A percentile compares a stretch with the other conserved stretches of the same genome.
phyloP scores from a whole-genome alignment of 2,329 filamentous ascomycete species.

The Chlorencoelia australis region DNA sequence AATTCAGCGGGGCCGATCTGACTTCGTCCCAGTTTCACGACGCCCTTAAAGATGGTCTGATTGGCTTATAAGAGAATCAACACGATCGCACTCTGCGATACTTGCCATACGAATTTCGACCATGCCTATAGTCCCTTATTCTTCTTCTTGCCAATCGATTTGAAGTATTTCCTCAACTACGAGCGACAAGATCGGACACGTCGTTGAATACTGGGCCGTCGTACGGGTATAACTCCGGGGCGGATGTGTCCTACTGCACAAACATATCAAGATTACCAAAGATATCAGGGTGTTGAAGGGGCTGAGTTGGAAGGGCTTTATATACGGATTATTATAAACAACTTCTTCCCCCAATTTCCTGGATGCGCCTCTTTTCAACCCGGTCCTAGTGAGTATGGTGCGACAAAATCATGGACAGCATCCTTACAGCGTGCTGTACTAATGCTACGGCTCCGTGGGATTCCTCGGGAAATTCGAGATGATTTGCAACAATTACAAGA shows the following conservation, averaged over 20 bases:
- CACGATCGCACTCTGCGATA: constrained; percentile 12
- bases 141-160: constrained; percentile 15
- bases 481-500: constrained; percentile 15
- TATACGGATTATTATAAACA: constrained; percentile 11
- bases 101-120: constrained; percentile 14
- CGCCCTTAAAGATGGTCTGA: constrained; percentile 11
- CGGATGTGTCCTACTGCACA: constrained; percentile 15
- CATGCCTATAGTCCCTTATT: constrained; percentile 14
- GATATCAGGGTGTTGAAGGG: constrained; percentile 11
- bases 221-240: constrained; percentile 12
- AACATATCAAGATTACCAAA: constrained; percentile 17
- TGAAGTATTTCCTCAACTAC: constrained; percentile 15
- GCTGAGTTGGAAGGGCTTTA: constrained; percentile 12
- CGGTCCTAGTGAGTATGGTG: constrained; percentile 17
- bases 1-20: constrained; percentile 10
- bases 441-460: constrained; percentile 14
- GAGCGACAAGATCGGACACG: constrained; percentile 13
- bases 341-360: constrained; percentile 14
- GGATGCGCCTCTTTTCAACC: constrained; percentile 11
- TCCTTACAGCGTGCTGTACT: constrained; percentile 14
- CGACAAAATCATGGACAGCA: constrained; percentile 13
- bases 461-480: constrained; percentile 14
- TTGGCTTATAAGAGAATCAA: constrained; percentile 7
- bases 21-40: constrained; percentile 13
- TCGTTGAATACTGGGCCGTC: constrained; percentile 12